phyloP scores from a whole-genome alignment of 129 eudicot species.

The Artemisia annua region DNA sequence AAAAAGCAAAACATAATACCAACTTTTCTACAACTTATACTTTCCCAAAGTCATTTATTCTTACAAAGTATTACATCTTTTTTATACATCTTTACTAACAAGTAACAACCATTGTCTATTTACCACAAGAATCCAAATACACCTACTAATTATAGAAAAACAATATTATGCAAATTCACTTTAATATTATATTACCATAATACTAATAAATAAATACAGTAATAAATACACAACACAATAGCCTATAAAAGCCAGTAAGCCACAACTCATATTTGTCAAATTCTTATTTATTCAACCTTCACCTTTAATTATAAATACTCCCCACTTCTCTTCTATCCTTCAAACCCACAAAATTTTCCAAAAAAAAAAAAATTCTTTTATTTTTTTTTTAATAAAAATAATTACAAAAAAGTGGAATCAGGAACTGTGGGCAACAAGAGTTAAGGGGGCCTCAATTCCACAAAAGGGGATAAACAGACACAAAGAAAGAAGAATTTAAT shows the following conservation, averaged over 20 bases:
- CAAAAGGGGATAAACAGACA: conserved; percentile 16
- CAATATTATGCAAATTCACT: too few species aligned
- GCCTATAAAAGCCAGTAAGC: conserved; percentile 21
- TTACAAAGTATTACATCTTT: too few species aligned
- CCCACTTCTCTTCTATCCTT: conserved; percentile 14
- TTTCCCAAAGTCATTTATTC: too few species aligned
- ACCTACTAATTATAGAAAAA: too few species aligned
- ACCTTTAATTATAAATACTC: conserved; percentile 26
- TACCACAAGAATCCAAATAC: too few species aligned
- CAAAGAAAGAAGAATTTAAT: conserved; percentile 18
- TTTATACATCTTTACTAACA: too few species aligned
- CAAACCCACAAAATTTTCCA: conserved; percentile 17
- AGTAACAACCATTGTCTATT: too few species aligned
- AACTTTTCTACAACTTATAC: too few species aligned
- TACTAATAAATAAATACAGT: too few species aligned
- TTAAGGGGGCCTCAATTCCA: conserved; percentile 25
- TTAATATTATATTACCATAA: too few species aligned
- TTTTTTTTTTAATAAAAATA: not conserved
- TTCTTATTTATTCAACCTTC: conserved; percentile 24
- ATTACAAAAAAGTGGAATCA: conserved; percentile 29
- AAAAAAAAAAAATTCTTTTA: not conserved
- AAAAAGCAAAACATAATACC: too few species aligned
- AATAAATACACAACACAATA: not conserved
- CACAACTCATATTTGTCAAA: conserved; percentile 16
- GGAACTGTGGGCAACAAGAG: conserved; percentile 13